Conservation (phyloP, 768 basidiomycete species). For the Boletus subcaerulescens region DNA sequence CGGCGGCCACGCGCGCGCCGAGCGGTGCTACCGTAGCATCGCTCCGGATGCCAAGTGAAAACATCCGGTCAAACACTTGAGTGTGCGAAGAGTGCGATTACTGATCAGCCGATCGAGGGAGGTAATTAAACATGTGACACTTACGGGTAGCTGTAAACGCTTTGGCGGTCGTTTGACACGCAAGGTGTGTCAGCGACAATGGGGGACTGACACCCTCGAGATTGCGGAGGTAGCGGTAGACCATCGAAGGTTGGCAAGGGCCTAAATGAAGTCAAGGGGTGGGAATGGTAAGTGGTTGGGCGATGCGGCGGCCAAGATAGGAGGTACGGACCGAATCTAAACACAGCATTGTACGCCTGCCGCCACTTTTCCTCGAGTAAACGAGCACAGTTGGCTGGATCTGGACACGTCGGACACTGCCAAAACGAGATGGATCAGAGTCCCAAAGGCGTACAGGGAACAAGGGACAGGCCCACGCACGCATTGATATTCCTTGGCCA, state of each 20-base stretch:
- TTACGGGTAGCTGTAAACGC: conserved; percentile 82
- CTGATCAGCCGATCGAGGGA: no score
- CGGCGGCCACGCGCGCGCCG: conserved; percentile 61
- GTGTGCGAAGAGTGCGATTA: not conserved
- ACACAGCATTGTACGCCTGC: conserved; percentile 82
- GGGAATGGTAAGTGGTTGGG: not conserved
- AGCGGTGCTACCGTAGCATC: conserved; percentile 61
- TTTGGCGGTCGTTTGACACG: conserved; percentile 87
- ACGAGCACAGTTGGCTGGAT: conserved; percentile 72
- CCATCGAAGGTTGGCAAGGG: conserved; percentile 88
- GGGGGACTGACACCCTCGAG: conserved; percentile 91
- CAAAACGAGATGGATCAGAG: not conserved
- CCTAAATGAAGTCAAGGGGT: conserved; percentile 38
- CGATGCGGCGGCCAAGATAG: not conserved
- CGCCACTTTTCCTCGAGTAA: conserved; percentile 92
- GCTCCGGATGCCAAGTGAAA: conserved; percentile 76
- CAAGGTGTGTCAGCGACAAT: conserved; percentile 78
- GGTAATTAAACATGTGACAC: conserved; percentile 13
- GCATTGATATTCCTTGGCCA: conserved; percentile 95
- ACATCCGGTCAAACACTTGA: conserved; percentile 89
- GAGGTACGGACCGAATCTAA: conserved; percentile 64
- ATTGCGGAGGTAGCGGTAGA: conserved; percentile 86
- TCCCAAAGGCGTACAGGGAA: not conserved
- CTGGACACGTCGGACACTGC: conserved; percentile 83
- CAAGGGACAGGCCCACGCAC: conserved; percentile 41